These are phyloP conservation scores for Alopecurus myosuroides DNA, from an alignment of 176 grass and related monocot species.

Conservation along the genomic window DNA sequence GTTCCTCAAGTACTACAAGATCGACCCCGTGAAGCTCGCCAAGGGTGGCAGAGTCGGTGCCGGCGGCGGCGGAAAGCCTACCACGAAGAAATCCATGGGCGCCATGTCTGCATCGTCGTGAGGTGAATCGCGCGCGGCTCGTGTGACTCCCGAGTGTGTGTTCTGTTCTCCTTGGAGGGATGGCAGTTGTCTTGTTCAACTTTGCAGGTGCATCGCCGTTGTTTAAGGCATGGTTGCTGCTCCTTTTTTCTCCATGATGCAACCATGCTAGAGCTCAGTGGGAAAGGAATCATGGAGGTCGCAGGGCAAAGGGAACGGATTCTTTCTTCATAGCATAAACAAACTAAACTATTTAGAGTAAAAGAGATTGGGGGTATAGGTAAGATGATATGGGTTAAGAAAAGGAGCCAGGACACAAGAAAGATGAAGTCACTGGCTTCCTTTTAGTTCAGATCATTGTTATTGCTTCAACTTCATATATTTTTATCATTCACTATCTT, in stretches of 20 bases:
- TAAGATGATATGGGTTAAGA: slow-evolving; percentile 33
- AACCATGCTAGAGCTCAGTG: slow-evolving; percentile 30
- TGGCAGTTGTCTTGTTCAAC: slow-evolving; percentile 13
- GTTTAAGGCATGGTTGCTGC: slow-evolving; percentile 43
- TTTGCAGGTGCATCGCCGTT: slow-evolving; percentile 37
- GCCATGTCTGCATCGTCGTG: slow-evolving; percentile 48
- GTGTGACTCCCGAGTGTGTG: slow-evolving; percentile 22
- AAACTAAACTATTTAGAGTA: slow-evolving; percentile 21
- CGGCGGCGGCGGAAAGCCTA: slow-evolving; percentile 25
- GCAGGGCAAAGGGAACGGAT: slow-evolving; percentile 20
- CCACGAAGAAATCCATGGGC: slow-evolving; percentile 38
- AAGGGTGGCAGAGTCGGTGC: not conserved
- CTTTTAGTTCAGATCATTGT: slow-evolving; percentile 19
- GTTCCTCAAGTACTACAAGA: slow-evolving; percentile 81
- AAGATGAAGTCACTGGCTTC: slow-evolving; percentile 51
- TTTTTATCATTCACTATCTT: slow-evolving; percentile 19
- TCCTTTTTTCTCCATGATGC: slow-evolving; percentile 32
- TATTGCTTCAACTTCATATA: slow-evolving; percentile 2
- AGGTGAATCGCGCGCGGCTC: not conserved
- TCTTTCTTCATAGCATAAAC: slow-evolving; percentile 27
- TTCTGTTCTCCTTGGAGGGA: slow-evolving; percentile 23
- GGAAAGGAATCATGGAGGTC: slow-evolving; percentile 23
- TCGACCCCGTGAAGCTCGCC: slow-evolving; percentile 20
- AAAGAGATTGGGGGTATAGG: slow-evolving; percentile 37
- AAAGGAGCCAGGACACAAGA: slow-evolving; percentile 25